Base-by-base conservation (phyloP, 192 early-diverging fungal genomes). In the Podila epigama region DNA sequence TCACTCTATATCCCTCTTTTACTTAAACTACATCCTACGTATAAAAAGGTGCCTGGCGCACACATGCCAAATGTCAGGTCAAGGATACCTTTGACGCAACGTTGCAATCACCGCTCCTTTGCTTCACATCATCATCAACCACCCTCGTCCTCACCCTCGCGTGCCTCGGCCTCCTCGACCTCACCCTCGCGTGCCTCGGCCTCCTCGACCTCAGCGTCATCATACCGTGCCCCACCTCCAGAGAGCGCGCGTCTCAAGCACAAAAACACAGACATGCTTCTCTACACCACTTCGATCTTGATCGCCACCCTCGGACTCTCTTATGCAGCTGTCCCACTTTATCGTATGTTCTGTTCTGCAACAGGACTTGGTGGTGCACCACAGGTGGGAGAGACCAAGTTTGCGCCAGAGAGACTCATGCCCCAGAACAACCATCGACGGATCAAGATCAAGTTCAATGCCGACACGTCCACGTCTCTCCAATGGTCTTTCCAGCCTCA, bases 261-360 rank as follows among this genome's bases (percentile, higher is more conserved):
- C 60, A 77, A 68, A 56, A 77, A 77, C 66, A 68, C 60, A 1
- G 73, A 77, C 34, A 66, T 75, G 42, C 66, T 81, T 6, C 80
- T 94, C 67, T 99, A 99, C 77, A 88, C 91, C 27, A 85, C 87
- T 11, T 87, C 95, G 0, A 85, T 95, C 39, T 87, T 99, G 32
- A 90, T 99, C 22, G 73, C 83, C 22, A 94, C 96, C 58, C 50
- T 97, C 5, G 97, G 96, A 25, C 80, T 93, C 13, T 85, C 93
- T 9, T 99, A 97, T 79, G 96, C 95, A 4, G 92, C 96, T 2
- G 98, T 98, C 6, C 97, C 97, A 5, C 82, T 97, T 7, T 99
- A 99, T 84, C 89, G 96, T 42, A 83, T 98, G 51, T 90, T 99
- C 68, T 99, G 97, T 86, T 89, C 93, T 41, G 85, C 87, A n/a